Evolutionary conservation across 2,329 filamentous ascomycete species (phyloP).

Genomic region (Fusarium sp.): DNA sequence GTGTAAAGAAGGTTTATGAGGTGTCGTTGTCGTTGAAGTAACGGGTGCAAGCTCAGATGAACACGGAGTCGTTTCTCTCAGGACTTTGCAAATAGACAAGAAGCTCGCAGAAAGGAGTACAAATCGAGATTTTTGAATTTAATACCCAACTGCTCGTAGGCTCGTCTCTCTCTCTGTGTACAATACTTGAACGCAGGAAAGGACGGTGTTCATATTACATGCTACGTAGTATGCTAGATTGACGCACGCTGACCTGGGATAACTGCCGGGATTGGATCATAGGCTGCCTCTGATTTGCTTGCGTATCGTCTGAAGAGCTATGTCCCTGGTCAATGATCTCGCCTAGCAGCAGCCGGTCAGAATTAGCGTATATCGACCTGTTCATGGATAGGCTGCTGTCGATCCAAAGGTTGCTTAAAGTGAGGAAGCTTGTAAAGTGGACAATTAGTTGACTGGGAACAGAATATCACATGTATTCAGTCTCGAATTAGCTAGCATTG

Average conservation of each 20-base stretch:
- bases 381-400: neutral
- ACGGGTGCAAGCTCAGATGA: neutral
- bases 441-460: neutral
- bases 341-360: slow-evolving; percentile 18
- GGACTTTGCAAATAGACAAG: slow-evolving; percentile 3
- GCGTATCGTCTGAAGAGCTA: neutral
- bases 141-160: neutral
- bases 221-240: neutral
- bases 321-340: slow-evolving; percentile 32
- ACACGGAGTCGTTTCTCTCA: neutral
- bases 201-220: neutral
- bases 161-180: neutral
- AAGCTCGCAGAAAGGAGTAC: neutral
- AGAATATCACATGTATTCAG: neutral
- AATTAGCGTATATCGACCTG: slow-evolving; percentile 12
- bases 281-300: slow-evolving; percentile 25
- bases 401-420: slow-evolving; percentile 3
- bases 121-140: neutral
- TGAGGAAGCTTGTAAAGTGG: slow-evolving; percentile 23
- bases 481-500: neutral
- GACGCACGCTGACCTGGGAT: slow-evolving; percentile 20
- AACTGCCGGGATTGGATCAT: slow-evolving; percentile 19
- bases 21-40: slow-evolving; percentile 12
- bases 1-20: slow-evolving; percentile 5
- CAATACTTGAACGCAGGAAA: neutral